Base-by-base conservation (phyloP, 2,329 filamentous ascomycete species). In the Cladobotryum mycophilum region DNA sequence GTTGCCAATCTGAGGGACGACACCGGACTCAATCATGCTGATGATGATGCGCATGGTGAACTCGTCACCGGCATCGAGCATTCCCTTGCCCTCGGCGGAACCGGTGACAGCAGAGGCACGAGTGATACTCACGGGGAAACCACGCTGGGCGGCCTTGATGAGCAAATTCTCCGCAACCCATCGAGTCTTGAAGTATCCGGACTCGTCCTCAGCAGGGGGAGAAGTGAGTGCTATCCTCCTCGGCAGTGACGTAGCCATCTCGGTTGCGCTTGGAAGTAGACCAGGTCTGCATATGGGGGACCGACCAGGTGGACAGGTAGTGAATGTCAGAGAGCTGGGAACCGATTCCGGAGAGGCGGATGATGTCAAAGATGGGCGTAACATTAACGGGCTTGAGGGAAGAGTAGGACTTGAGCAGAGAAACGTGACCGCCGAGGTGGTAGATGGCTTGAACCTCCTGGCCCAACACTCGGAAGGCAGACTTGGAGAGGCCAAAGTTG, bases 141-240 rank as follows among this genome's bases (percentile, higher is more conserved):
- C 59, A 5, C 60, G 53, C 33, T 53, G 51, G 8, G 59, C 58
- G 20, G 60, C 60, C 52, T 60, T 55, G 44, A 45, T 47, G 13
- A 62, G 54, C 12, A 62, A 42, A 37, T 51, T 59, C 57, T 62
- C 60, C 3, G 59, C 56, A 12, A 60, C 60, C 60, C 60, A 61
- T 14, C 58, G 56, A 11, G 57, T 59, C 55, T 61, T 61, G 55
- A 62, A 62, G 54, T 61, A 62, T 14, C 59, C 60, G 12, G 53
- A 54, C 30, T 61, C 57, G 40, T 61, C 57, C 12, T 57, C 56
- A 4, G 59, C 50, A 1, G 60, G 59, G 9, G 60, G 58, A 45
- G 44, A 61, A 62, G 45, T 61, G 58, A 11, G 50, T 40, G 48
- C 55, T 58, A 38, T 54, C 52, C 48, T 59, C 56, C 41, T 61